Evolutionary conservation across 2,329 filamentous ascomycete species (phyloP), one percentile per base, ranked within the genome.

Genomic region (Bipolaris sorokiniana): DNA sequence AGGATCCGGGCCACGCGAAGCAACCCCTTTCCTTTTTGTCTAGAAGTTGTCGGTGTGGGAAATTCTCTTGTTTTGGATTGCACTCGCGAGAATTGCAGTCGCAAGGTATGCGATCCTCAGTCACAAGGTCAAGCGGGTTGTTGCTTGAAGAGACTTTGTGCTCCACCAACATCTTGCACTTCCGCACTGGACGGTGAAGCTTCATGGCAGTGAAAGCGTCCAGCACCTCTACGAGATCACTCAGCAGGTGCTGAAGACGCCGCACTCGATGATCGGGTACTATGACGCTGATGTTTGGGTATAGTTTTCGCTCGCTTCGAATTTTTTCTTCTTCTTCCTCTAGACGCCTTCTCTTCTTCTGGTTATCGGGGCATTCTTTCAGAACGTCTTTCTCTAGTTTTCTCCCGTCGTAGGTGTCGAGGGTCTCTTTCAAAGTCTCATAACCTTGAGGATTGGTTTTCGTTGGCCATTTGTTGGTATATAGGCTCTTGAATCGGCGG

Each of bases 191-290:
- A 10, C 51, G 51, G 20, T 54, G 48, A 15, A 54, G 51, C 13
- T 54, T 54, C 47, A 58, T 45, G 3, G 56, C n/a, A 33, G 56
- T 47, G 10, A 54, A 45, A 2, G 22, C 28, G 20, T 51, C 47
- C 5, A 54, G 42, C 31, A 51, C 23, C 7, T 48, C 41, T 33
- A 58, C 51, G 13, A 58, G 47, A n/a, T 54, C 48, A 10, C n/a
- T 51, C 10, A 54, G 51, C 26, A 58, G 47, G 15, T 58, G 56
- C 41, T 58, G 56, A 33, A 58, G 46, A 33, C 51, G 56, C 18
- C 47, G 47, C 7, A 58, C 36, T 20, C 51, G 51, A 40, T 58
- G 47, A 15, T 58, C 56, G 3, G 51, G 56, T 16, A 58, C 51
- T 44, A 54, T 58, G 42, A 58, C 56, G 26, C 16, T 50, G 36